Percentiles rank a stretch among this genome's conserved stretches.
Conservation (phyloP, 2,329 filamentous ascomycete genomes). For the Pestalotiopsis sp. region DNA sequence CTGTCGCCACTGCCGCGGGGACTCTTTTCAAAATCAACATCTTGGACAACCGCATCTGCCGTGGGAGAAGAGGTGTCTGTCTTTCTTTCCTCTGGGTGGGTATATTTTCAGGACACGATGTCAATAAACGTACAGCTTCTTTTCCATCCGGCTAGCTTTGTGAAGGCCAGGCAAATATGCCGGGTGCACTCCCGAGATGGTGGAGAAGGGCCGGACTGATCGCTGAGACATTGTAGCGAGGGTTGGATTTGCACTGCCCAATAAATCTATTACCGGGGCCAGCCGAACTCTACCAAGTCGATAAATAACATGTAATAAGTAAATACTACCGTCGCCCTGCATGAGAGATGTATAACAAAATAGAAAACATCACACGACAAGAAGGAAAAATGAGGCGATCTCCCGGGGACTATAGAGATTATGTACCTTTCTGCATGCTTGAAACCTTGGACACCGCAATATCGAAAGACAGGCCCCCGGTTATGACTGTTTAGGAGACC, state of each 20-base stretch:
- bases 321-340: background rate
- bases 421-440: background rate
- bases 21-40: slow-evolving; percentile 26
- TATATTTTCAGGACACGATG: background rate
- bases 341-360: background rate
- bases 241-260: background rate
- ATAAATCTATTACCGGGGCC: background rate
- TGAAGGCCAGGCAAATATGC: slow-evolving; percentile 29
- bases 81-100: background rate
- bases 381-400: background rate
- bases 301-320: background rate
- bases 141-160: slow-evolving; percentile 27
- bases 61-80: background rate
- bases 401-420: background rate
- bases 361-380: background rate
- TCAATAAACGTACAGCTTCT: slow-evolving; percentile 21
- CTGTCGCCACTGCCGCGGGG: slow-evolving; percentile 31
- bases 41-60: slow-evolving; percentile 2
- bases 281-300: background rate
- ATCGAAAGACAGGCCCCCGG: background rate
- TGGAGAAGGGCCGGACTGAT: slow-evolving; percentile 25
- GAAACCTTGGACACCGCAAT: background rate
- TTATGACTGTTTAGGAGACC: background rate
- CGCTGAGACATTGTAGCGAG: slow-evolving; percentile 11
- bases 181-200: slow-evolving; percentile 29